Conservation (phyloP, 306 rosid genomes). For the Cicer bijugum region DNA sequence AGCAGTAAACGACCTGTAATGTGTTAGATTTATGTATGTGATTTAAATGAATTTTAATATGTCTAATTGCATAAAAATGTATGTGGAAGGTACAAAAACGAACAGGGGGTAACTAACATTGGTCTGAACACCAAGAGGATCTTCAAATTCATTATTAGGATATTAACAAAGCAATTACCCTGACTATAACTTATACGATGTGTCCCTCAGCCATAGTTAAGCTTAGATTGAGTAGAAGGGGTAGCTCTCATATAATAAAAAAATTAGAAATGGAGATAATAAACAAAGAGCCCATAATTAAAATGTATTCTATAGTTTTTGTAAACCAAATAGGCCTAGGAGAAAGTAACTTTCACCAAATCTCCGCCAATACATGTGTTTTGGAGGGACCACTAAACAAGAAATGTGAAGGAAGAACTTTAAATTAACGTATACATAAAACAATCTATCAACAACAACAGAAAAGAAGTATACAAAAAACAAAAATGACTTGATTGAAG, state of each 20-base stretch:
- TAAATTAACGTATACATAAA: slow-evolving; percentile 22
- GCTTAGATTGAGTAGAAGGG: slow-evolving; percentile 4
- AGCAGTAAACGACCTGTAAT: neutral
- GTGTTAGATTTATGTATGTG: neutral
- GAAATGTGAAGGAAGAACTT: slow-evolving; percentile 19
- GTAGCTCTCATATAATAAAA: neutral
- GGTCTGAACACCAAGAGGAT: neutral
- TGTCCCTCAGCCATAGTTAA: slow-evolving; percentile 11
- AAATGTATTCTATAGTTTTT: neutral
- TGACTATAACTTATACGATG: neutral
- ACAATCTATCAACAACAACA: slow-evolving; percentile 13
- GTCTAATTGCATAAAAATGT: neutral
- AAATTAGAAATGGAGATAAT: neutral
- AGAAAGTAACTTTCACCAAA: slow-evolving; percentile 13
- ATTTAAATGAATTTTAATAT: neutral
- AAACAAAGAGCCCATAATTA: neutral
- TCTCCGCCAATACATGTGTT: slow-evolving; percentile 35
- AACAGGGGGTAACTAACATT: neutral
- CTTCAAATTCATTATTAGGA: neutral
- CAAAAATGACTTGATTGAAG: slow-evolving; percentile 33
- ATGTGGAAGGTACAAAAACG: neutral
- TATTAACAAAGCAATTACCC: neutral
- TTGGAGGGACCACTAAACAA: slow-evolving; percentile 34
- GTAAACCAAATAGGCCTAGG: neutral
- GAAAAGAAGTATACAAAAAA: slow-evolving; percentile 15